Evolutionary conservation across 1,284 basidiomycete species (phyloP), one percentile per base, ranked within the genome.

Genomic region (Trichosporon inkin): DNA sequence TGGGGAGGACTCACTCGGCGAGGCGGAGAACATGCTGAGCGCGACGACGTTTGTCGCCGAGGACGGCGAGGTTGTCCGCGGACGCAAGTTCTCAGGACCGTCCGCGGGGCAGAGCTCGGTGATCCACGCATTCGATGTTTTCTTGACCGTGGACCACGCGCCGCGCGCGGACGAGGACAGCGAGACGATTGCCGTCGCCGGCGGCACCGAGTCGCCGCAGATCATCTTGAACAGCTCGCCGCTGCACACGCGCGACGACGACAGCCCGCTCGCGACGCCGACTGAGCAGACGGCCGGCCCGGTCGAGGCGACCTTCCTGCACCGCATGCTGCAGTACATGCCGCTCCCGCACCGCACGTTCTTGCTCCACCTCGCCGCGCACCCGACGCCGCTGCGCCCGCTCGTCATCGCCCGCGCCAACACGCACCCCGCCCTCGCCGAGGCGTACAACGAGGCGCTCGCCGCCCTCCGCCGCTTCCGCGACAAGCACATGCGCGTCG

Each of bases 21-120:
- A 87, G 2, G 81, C 78, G 1, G 64, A 65, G 47, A 68, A 60
- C 35, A 60, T 57, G 5, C 55, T 62, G 8, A 63, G 61, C 6
- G 51, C 54, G 19, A 67, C 63, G 10, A 67, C 67, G 41, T 58
- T 28, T 6, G 36, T 53, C 1, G 28, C 44, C 16, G 44, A 49
- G 44, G 44, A 49, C 16, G 44, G 44, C 24, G 44, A 49, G 44
- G 44, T 28, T 22, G 22, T 49, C 14, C 44, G 44, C 6, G 76
- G 72, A 1, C 77, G 60, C 83, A 89, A 74, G 68, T 84, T 90
- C 55, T 89, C 89, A 0, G 93, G 93, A 0, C 89, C 94, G 0
- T 90, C 88, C 67, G 94, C 93, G 0, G 94, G 90, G 1, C 93
- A 97, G 79, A 92, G 89, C 74, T 83, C 89, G 11, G 81, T 96